These are phyloP conservation scores for Phlebiopsis flavidoalba DNA, from an alignment of 768 basidiomycete species.

Conservation along the genomic window DNA sequence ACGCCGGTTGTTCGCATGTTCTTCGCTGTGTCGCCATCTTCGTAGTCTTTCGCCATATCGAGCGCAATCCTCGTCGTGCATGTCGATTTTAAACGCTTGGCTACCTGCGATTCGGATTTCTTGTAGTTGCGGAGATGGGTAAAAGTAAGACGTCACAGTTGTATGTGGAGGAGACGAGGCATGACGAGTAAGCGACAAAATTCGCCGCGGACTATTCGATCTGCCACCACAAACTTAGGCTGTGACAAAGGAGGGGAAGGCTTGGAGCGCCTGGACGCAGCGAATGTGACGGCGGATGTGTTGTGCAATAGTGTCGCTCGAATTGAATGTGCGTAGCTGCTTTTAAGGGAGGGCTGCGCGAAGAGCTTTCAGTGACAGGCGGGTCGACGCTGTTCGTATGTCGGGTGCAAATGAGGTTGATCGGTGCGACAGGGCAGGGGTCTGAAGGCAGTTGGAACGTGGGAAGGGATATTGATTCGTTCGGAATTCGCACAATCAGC, in stretches of 20 bases:
- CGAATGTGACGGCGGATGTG: background rate
- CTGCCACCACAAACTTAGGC: background rate
- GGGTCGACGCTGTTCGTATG: background rate
- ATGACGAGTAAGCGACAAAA: background rate
- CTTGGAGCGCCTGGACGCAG: background rate
- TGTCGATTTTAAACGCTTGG: background rate
- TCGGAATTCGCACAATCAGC: background rate
- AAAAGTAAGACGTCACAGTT: background rate
- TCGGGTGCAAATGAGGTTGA: background rate
- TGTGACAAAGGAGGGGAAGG: background rate
- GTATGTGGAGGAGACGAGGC: background rate
- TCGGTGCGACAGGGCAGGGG: background rate
- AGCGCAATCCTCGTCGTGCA: constrained; percentile 5
- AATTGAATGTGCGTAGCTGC: background rate
- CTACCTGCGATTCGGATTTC: background rate
- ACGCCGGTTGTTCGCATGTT: too few relatives aligned
- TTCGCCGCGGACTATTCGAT: background rate
- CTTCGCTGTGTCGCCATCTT: too few relatives aligned
- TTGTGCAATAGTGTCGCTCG: background rate
- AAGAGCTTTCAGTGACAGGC: background rate
- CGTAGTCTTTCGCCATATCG: background rate
- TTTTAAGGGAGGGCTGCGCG: background rate
- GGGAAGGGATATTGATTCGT: background rate
- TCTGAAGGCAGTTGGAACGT: too few relatives aligned
- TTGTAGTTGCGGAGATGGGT: background rate